Conservation (phyloP, 2,329 filamentous ascomycete genomes). For the Cadophora gregata region DNA sequence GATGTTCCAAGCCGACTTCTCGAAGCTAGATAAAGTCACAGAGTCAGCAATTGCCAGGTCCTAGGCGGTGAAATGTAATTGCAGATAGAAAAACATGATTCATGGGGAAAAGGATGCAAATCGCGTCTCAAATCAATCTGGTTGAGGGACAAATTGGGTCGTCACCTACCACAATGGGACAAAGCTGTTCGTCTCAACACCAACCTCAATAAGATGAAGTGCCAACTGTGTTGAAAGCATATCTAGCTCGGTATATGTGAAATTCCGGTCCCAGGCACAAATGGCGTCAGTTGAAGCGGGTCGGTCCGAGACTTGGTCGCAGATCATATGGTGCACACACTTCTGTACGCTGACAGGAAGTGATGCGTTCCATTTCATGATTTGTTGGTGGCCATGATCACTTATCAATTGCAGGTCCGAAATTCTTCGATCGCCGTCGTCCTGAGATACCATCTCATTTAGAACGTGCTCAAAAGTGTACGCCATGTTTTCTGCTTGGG, state of each 20-base stretch:
- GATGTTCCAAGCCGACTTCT: constrained; percentile 76
- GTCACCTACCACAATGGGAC: neutral
- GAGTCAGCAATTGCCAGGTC: neutral
- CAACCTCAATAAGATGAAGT: neutral
- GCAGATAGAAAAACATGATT: too few relatives aligned
- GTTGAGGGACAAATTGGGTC: neutral
- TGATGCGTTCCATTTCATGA: constrained; percentile 6
- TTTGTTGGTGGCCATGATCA: constrained; percentile 11
- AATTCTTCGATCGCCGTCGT: neutral
- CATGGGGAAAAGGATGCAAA: too few relatives aligned
- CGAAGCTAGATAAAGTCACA: constrained; percentile 55
- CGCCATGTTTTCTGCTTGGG: constrained; percentile 21
- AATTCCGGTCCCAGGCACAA: constrained; percentile 38
- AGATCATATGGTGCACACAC: neutral
- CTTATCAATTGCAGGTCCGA: constrained; percentile 1
- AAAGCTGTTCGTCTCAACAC: neutral
- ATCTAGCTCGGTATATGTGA: constrained; percentile 39
- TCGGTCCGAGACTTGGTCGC: neutral
- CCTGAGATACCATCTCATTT: neutral
- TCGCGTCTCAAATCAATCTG: too few relatives aligned
- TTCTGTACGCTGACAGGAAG: neutral
- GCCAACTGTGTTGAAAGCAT: constrained; percentile 25
- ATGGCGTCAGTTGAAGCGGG: constrained; percentile 23
- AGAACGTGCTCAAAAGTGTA: constrained; percentile 23
- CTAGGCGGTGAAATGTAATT: too few relatives aligned